Conservation (phyloP, 1,284 basidiomycete species). For the Cutaneotrichosporon sp. region DNA sequence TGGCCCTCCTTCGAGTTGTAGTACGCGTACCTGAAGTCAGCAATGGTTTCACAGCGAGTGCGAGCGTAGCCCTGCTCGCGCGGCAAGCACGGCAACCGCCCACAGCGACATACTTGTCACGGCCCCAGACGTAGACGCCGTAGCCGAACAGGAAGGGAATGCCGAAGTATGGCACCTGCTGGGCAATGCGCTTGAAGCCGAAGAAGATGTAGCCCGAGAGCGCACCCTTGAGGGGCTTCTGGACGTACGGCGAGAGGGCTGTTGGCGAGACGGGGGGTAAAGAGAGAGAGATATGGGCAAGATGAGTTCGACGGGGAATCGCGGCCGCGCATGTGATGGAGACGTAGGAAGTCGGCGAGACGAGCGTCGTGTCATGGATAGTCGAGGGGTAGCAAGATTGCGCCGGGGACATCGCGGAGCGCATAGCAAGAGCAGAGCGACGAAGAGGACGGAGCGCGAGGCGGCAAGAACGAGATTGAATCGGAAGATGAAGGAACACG, state of each 20-base stretch:
- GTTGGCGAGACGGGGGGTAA: constrained; percentile 3
- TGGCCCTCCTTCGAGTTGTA: constrained; percentile 48
- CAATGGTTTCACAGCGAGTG: not conserved
- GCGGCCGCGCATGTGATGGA: not conserved
- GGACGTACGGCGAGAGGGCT: constrained; percentile 78
- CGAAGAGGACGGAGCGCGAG: not conserved
- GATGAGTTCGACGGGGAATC: not conserved
- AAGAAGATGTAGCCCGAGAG: constrained; percentile 77
- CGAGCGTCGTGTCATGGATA: too few relatives aligned
- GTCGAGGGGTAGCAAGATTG: too few relatives aligned
- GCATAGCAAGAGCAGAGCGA: too few relatives aligned
- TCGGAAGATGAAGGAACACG: not conserved
- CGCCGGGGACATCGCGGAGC: too few relatives aligned
- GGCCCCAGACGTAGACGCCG: constrained; percentile 75
- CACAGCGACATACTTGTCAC: constrained; percentile 50
- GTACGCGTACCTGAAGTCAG: constrained; percentile 38
- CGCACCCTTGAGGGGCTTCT: constrained; percentile 65
- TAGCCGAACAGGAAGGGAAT: constrained; percentile 74
- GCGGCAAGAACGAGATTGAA: not conserved
- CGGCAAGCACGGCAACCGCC: not conserved
- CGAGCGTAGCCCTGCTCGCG: too few relatives aligned
- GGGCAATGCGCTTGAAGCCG: constrained; percentile 70
- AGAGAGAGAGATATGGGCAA: too few relatives aligned
- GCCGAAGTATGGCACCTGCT: constrained; percentile 71
- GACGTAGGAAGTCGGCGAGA: not conserved